Evolutionary conservation across 1,284 basidiomycete species (phyloP), one percentile per base, ranked within the genome.

Genomic region (Gymnopus androsaceus): DNA sequence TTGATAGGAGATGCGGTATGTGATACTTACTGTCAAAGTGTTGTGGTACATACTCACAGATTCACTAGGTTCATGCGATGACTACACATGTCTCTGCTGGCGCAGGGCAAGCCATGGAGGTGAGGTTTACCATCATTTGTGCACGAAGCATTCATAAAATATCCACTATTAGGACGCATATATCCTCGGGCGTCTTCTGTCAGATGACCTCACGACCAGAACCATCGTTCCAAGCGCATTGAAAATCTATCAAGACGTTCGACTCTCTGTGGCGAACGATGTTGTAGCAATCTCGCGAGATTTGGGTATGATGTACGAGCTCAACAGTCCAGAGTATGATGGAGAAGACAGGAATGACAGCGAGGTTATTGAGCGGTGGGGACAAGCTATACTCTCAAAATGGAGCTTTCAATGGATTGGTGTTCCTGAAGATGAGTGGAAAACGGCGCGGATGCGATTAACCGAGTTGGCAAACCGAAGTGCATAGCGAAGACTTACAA

Each of bases 51-150:
- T 19, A 28, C 37, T 34, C 23, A 41, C 55, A 42, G 60, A 57
- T 51, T 55, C 55, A 46, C 46, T 41, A 82, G 81, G 79, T 78
- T 5, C 81, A 84, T 60, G 80, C 78, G 0, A 80, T 79, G 75
- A 57, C 68, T 3, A 76, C 80, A 1, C 75, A 78, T 65, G 75
- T 78, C 63, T 80, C 78, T 19, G 77, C 79, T 2, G 81, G 81
- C 34, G 81, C 80, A 0, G 81, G 80, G 1, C 79, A 81, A 62
- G 77, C 79, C 2, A 78, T 84, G 57, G 81, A 84, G 71, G 81
- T 81, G 56, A 12, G 59, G 40, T 46, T 4, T 23, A 14, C 19
- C 11, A 9, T 17, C n/a, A 34, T 30, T 19, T 53, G 5, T 14
- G 23, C 42, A 42, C 21, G 23, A n/a, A n/a, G n/a, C n/a, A n/a